A percentile compares a stretch with the other conserved stretches of the same genome.
Conservation (phyloP, 345 rosid genomes). For the Murraya paniculata region DNA sequence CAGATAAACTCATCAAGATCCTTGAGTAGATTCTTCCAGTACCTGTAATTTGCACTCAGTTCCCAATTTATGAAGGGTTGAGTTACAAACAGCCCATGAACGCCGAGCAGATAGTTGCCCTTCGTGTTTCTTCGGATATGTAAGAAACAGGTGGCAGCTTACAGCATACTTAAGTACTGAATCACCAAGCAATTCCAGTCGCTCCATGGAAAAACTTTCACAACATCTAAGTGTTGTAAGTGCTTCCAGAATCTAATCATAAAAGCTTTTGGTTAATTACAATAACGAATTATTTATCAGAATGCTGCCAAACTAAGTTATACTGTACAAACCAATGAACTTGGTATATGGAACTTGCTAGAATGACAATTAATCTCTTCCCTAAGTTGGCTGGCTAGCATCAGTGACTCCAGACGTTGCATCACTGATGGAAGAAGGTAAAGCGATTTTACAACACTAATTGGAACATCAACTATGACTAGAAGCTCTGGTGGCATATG, state of each 20-base stretch:
- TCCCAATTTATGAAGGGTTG: slow-evolving; percentile 64
- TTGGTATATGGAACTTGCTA: slow-evolving; percentile 46
- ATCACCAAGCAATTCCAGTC: slow-evolving; percentile 97
- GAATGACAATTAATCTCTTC: slow-evolving; percentile 55
- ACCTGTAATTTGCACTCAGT: slow-evolving; percentile 69
- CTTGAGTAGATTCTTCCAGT: not conserved
- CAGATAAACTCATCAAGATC: not conserved
- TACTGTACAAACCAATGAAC: slow-evolving; percentile 53
- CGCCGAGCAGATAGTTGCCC: slow-evolving; percentile 59
- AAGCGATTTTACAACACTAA: slow-evolving; percentile 45
- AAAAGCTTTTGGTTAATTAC: not conserved
- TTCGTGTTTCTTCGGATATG: slow-evolving; percentile 60
- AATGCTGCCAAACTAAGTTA: slow-evolving; percentile 4
- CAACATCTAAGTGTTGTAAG: slow-evolving; percentile 67
- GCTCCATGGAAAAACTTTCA: slow-evolving; percentile 87
- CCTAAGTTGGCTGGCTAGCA: slow-evolving; percentile 91
- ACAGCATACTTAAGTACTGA: slow-evolving; percentile 81
- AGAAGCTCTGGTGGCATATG: slow-evolving; percentile 91
- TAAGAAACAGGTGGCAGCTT: slow-evolving; percentile 72
- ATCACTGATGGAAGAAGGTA: slow-evolving; percentile 84
- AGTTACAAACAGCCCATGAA: slow-evolving; percentile 49
- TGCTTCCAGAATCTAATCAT: slow-evolving; percentile 72
- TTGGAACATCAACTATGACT: slow-evolving; percentile 45
- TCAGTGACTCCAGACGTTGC: slow-evolving; percentile 77
- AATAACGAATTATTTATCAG: slow-evolving; percentile 1